Evolutionary conservation across 108 stramenopile species (phyloP), one percentile per base, ranked within the genome.

Genomic region (Nitzschia sp.): DNA sequence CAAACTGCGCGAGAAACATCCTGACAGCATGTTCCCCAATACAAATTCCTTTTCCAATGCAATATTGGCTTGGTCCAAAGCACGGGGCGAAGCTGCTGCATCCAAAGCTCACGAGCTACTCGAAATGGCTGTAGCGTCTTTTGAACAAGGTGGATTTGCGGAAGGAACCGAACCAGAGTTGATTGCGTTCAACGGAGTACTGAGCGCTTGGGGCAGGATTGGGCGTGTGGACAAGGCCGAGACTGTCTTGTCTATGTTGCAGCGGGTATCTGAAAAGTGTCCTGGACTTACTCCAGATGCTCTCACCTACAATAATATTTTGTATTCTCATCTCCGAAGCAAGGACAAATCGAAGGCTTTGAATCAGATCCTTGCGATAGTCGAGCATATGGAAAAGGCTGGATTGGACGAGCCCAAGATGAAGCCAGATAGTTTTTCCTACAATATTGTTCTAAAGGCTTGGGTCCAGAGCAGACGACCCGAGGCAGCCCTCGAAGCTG

Each of bases 221-320:
- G 76, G 77, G 9, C 64, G 56, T 2, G 21, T 58, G 5, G 69
- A 74, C 17, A 75, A 68, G 38, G 76, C 81, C 21, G 73, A 74
- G 45, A 41, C 65, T 36, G 53, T 75, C 2, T 50, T 82, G 25
- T 64, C 55, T 56, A 29, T 55, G 27, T 66, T 72, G 56, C 32
- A 68, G 16, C 63, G 68, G 16, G 19, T 75, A 16, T n/a, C 45
- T 1, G 52, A 23, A 35, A 64, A 64, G 35, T 68, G 61, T 54
- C 27, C 53, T 15, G 61, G 25, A 11, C 26, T 85, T 21, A 41
- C 38, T 15, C 86, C 85, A 1, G 83, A 88, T 48, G 63, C 61
- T 17, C 54, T 68, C 1, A 80, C 86, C 1, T 91, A 85, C 77
- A 91, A 91, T 47, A 66, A 78, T 38, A 74, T 91, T 26, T 38